Conservation (phyloP, 2,329 filamentous ascomycete species). For the Cordyceps fumosorosea region DNA sequence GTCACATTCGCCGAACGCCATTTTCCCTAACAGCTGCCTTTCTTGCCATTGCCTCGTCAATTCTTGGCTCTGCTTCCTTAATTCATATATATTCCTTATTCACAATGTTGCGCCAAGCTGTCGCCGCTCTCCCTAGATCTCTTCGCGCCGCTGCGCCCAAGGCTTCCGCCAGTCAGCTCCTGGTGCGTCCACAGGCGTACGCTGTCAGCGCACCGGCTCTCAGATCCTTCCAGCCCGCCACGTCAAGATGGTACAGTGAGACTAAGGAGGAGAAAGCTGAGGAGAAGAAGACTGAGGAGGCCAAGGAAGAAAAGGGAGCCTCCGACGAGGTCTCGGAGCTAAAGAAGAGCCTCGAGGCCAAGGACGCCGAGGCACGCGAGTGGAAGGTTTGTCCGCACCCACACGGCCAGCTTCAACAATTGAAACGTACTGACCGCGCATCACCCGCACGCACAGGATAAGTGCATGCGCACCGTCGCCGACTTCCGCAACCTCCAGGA, state of each 20-base stretch:
- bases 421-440: not conserved
- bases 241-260: conserved; percentile 44
- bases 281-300: conserved; percentile 19
- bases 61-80: conserved; percentile 3
- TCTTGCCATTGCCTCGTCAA: conserved; percentile 2
- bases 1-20: not conserved
- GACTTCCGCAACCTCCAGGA: conserved; percentile 98
- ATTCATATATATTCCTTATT: not conserved
- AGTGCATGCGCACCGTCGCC: conserved; percentile 86
- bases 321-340: conserved; percentile 35
- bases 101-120: conserved; percentile 41
- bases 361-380: conserved; percentile 55
- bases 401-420: not conserved
- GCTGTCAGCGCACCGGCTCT: conserved; percentile 28
- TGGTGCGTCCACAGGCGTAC: conserved; percentile 31
- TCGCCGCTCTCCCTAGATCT: conserved; percentile 37
- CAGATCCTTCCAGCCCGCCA: conserved; percentile 30
- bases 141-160: conserved; percentile 35
- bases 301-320: conserved; percentile 23
- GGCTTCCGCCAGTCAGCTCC: conserved; percentile 28
- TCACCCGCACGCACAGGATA: conserved; percentile 59
- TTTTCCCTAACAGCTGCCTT: not conserved
- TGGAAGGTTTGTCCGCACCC: conserved; percentile 62
- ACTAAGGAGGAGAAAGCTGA: conserved; percentile 33
- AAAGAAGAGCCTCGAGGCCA: conserved; percentile 46